A percentile compares a stretch with the other conserved stretches of the same genome.
phyloP scores from a whole-genome alignment of 495 filamentous ascomycete genomes.

The Xylaria bambusicola region DNA sequence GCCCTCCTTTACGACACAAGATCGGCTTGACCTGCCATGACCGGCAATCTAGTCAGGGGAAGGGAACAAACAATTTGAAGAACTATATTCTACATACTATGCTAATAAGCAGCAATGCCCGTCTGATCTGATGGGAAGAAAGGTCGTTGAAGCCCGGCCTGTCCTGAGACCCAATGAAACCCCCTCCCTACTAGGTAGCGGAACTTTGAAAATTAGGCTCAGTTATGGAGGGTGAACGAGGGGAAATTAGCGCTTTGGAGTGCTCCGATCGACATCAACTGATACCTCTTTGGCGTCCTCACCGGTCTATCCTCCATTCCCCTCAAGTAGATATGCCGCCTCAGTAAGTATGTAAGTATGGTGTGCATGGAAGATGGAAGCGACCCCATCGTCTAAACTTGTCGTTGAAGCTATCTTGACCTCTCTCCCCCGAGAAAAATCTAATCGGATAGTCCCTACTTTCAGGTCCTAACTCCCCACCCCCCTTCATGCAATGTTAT shows the following conservation, averaged over 20 bases:
- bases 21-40: not conserved
- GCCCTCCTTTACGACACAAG: slow-evolving; percentile 16
- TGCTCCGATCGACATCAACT: slow-evolving; percentile 8
- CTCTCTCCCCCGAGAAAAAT: not conserved
- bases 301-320: slow-evolving; percentile 10
- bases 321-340: too few species aligned
- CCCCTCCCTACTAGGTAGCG: not conserved
- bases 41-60: not conserved
- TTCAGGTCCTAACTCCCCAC: not conserved
- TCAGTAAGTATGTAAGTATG: too few species aligned
- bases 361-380: too few species aligned
- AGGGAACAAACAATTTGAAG: not conserved
- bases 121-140: too few species aligned
- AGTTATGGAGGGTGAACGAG: slow-evolving; percentile 9
- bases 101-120: too few species aligned
- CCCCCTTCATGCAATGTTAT: not conserved
- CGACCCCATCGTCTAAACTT: slow-evolving; percentile 11
- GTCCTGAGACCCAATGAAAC: not conserved
- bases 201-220: not conserved
- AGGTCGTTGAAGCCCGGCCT: too few species aligned
- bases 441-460: not conserved
- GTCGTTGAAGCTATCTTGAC: not conserved
- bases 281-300: slow-evolving; percentile 2
- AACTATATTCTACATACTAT: too few species aligned
- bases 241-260: slow-evolving; percentile 7